Percentiles rank a stretch among this genome's conserved stretches.
Conservation (phyloP, 148 eudicot genomes). For the Vaccinium myrtillus region DNA sequence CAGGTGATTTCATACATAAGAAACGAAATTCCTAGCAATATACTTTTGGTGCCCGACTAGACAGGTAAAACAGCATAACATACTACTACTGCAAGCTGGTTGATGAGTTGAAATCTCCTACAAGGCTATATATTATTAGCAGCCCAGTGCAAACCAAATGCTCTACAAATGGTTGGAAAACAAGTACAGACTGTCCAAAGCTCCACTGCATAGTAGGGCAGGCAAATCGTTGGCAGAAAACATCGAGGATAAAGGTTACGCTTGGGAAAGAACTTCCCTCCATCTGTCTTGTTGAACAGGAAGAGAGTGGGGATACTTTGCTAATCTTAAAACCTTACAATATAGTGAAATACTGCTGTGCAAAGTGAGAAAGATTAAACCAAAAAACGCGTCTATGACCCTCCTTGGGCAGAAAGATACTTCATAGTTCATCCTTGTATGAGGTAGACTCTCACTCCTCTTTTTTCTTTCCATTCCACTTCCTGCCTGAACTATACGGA, state of each 20-base stretch:
- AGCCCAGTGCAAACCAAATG: neutral
- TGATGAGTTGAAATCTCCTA: neutral
- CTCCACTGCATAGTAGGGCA: neutral
- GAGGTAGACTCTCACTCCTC: neutral
- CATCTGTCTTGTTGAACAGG: neutral
- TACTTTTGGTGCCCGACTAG: neutral
- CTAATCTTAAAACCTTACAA: neutral
- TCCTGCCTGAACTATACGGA: neutral
- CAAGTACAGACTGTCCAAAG: neutral
- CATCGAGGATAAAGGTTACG: neutral
- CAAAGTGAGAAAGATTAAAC: neutral
- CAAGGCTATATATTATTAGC: neutral
- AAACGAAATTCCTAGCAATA: neutral
- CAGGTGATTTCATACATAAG: neutral
- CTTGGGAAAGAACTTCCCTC: neutral
- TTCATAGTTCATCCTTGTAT: neutral
- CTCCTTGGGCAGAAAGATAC: neutral
- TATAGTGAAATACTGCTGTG: neutral
- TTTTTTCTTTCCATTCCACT: neutral
- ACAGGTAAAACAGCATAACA: constrained; percentile 6
- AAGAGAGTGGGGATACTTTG: neutral
- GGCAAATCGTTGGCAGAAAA: neutral
- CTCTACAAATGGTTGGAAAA: neutral
- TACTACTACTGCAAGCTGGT: neutral
- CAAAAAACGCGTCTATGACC: neutral